Evolutionary conservation across 129 eudicot species (phyloP), one percentile per base, ranked within the genome.

Genomic region (Tanacetum coccineum): DNA sequence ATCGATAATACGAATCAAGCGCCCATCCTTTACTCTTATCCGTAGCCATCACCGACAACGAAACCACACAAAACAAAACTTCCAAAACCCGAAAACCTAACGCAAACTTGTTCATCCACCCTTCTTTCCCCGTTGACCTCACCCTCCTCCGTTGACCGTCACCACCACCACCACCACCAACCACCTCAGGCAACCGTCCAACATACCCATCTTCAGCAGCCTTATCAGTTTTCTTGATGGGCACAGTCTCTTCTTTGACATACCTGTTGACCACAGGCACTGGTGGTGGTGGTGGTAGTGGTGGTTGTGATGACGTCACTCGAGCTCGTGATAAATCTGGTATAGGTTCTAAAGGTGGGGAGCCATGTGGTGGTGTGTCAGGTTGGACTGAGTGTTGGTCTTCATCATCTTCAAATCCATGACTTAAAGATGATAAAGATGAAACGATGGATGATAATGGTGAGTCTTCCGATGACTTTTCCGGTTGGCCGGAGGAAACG

Each of bases 1-100:
- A 89, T n/a, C 86, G 92, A 18, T 84, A 62, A 75, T 80, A 93
- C 1, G 99, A 93, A 59, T 93, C 99, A 15, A 88, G 74, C 69
- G 96, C 87, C 99, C 99, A 93, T 22, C 99, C 99, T 58, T 83
- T 79, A 28, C 81, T 75, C 75, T 80, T 83, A 67, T 93, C 95
- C 40, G 96, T 87, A 4, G 95, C 92, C 99, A 93, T 89, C 2
- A 93, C 95, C 44, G 95, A 82, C 64, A 93, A 86, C 52, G 96
- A 89, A 25, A 81, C 80, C 78, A 89, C 81, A 75, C 96, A 88
- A 17, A 84, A 85, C 20, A 93, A 3, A 48, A 82, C 72, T 21
- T 88, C 99, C 56, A 83, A 82, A 14, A 86, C 59, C 81, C 99
- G 71, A 74, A 93, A 82, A 67, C 95, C 96, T 53, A 93, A 74